Conservation (phyloP, 352 stramenopile species). For the Globisporangium paddicum region DNA sequence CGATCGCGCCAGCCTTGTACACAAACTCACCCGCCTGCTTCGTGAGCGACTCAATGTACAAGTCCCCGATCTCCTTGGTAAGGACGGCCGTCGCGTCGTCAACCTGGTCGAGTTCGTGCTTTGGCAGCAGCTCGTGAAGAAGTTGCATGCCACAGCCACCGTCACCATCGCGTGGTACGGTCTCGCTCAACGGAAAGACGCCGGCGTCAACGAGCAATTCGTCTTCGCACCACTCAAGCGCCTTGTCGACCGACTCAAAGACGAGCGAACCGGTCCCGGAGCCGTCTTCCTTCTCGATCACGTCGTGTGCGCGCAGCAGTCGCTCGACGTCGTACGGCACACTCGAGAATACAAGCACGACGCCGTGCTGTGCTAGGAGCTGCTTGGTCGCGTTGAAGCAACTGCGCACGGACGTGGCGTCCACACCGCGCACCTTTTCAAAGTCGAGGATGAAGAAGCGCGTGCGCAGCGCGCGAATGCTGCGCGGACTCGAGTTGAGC, state of each 20-base stretch:
- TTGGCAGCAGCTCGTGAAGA: slow-evolving; percentile 61
- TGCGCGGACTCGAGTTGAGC: slow-evolving; percentile 18
- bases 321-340: slow-evolving; percentile 65
- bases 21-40: slow-evolving; percentile 64
- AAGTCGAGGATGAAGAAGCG: slow-evolving; percentile 89
- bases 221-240: slow-evolving; percentile 85
- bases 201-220: slow-evolving; percentile 72
- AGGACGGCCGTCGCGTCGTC: slow-evolving; percentile 22
- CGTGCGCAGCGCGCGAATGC: slow-evolving; percentile 65
- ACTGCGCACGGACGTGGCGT: slow-evolving; percentile 82
- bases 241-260: slow-evolving; percentile 82
- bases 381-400: slow-evolving; percentile 87
- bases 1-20: slow-evolving; percentile 56
- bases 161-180: slow-evolving; percentile 21
- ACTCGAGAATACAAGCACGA: slow-evolving; percentile 70
- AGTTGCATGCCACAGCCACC: slow-evolving; percentile 45
- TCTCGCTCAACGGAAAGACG: slow-evolving; percentile 62
- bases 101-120: slow-evolving; percentile 13
- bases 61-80: slow-evolving; percentile 55
- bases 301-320: slow-evolving; percentile 72
- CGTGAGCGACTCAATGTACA: slow-evolving; percentile 58
- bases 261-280: slow-evolving; percentile 54
- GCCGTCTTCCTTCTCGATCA: slow-evolving; percentile 66
- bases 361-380: slow-evolving; percentile 68
- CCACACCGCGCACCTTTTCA: slow-evolving; percentile 84